phyloP scores from a whole-genome alignment of 2,329 filamentous ascomycete genomes.

The Penicillium capsulatum region DNA sequence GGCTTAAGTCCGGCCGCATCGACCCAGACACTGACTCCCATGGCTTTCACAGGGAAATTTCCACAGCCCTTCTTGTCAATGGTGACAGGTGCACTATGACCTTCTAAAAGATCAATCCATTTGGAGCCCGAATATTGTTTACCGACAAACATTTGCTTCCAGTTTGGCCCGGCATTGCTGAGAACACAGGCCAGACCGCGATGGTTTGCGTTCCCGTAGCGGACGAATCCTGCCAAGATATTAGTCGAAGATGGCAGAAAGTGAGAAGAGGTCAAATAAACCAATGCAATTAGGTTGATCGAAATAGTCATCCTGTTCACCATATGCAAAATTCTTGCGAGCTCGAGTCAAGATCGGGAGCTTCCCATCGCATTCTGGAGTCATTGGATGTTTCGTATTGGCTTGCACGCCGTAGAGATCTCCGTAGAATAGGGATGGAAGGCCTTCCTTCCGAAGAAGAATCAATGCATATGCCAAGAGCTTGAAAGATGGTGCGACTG shows the following conservation, averaged over 20 bases:
- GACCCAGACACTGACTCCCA: no score
- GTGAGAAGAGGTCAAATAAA: slow-evolving; percentile 5
- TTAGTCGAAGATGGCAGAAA: not conserved
- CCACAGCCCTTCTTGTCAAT: no score
- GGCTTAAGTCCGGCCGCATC: no score
- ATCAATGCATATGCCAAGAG: slow-evolving; percentile 68
- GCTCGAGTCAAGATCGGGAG: slow-evolving; percentile 59
- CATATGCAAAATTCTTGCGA: slow-evolving; percentile 64
- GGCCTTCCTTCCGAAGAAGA: slow-evolving; percentile 59
- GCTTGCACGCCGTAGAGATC: slow-evolving; percentile 62
- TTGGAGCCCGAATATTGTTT: slow-evolving; percentile 53
- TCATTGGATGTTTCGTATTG: slow-evolving; percentile 46
- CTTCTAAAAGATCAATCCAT: slow-evolving; percentile 64
- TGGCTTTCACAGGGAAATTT: no score
- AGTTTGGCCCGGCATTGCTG: slow-evolving; percentile 47
- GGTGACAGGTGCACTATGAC: no score
- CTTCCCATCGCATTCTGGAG: slow-evolving; percentile 51
- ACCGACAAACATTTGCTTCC: slow-evolving; percentile 61
- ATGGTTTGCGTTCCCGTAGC: slow-evolving; percentile 49
- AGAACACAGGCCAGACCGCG: slow-evolving; percentile 55
- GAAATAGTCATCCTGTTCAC: slow-evolving; percentile 62
- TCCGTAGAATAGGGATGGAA: slow-evolving; percentile 67
- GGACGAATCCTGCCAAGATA: slow-evolving; percentile 37
- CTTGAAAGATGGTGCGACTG: slow-evolving; percentile 64
- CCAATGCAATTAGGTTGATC: slow-evolving; percentile 60